Evolutionary conservation across 768 basidiomycete genomes (phyloP).

Genomic region (Tubosaeta brunneosetosa): DNA sequence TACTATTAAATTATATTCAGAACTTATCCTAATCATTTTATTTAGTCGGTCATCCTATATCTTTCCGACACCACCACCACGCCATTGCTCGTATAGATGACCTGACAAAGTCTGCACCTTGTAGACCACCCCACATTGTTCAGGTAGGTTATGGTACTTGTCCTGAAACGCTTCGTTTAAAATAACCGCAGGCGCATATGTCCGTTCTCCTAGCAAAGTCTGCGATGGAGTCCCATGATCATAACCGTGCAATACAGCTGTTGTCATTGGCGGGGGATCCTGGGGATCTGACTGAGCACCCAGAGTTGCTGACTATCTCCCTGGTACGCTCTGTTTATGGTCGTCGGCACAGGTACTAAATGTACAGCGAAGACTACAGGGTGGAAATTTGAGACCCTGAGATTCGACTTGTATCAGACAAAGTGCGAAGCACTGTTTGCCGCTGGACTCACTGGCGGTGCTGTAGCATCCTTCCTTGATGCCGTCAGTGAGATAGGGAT

Average conservation of each 20-base stretch:
- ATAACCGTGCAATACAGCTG: constrained; percentile 4
- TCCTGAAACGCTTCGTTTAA: not conserved
- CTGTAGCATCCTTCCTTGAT: constrained; percentile 6
- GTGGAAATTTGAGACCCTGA: constrained; percentile 10
- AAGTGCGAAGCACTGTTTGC: constrained; percentile 9
- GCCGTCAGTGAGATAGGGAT: not conserved
- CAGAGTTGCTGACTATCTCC: constrained; percentile 13
- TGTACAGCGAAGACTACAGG: constrained; percentile 9
- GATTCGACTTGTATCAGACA: constrained; percentile 2
- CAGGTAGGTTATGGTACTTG: constrained; percentile 2
- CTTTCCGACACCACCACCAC: not conserved
- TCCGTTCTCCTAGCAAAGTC: constrained; percentile 10
- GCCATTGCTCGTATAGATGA: constrained; percentile 8
- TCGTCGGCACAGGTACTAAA: not conserved
- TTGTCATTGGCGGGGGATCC: constrained; percentile 3
- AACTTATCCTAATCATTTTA: not conserved
- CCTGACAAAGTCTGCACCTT: not conserved
- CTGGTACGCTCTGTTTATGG: constrained; percentile 3
- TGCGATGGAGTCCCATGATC: constrained; percentile 7
- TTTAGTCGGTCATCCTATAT: constrained; percentile 10
- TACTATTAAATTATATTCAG: not conserved
- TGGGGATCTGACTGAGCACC: not conserved
- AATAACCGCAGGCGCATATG: constrained; percentile 5
- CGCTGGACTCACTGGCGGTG: not conserved
- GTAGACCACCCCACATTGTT: not conserved